Percentiles rank a stretch among this genome's conserved stretches.
phyloP scores from a whole-genome alignment of 2,329 filamentous ascomycete species.

The Thyridium curvatum region DNA sequence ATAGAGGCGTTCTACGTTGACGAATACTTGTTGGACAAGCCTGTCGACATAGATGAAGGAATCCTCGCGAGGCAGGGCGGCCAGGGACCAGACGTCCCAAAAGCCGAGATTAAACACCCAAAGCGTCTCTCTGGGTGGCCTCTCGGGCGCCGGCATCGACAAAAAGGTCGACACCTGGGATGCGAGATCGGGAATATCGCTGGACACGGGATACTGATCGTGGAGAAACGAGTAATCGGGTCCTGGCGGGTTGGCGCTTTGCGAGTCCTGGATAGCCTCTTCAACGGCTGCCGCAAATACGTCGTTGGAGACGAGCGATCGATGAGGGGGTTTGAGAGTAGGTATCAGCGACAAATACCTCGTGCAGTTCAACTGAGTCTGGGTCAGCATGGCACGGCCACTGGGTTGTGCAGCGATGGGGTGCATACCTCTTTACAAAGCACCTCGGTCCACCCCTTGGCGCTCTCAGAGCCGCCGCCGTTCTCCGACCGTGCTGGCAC shows the following conservation, averaged over 20 bases:
- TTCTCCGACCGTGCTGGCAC: constrained; percentile 17
- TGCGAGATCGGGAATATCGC: constrained; percentile 31
- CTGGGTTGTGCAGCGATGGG: too few relatives aligned
- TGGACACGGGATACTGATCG: constrained; percentile 33
- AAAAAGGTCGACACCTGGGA: constrained; percentile 40
- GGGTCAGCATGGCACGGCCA: constrained; percentile 2
- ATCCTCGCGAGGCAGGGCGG: constrained; percentile 34
- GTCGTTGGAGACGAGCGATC: constrained; percentile 45
- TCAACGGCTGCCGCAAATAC: constrained; percentile 43
- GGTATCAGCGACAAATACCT: constrained; percentile 41
- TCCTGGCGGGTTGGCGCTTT: constrained; percentile 25
- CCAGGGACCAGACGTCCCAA: constrained; percentile 48
- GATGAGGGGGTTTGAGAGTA: constrained; percentile 6
- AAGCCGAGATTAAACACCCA: constrained; percentile 48
- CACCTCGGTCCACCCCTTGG: constrained; percentile 38
- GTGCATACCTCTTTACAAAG: constrained; percentile 38
- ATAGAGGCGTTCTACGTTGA: constrained; percentile 41
- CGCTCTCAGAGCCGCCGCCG: constrained; percentile 7
- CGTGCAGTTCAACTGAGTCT: constrained; percentile 36
- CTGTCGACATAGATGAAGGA: constrained; percentile 29
- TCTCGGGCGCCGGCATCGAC: constrained; percentile 22
- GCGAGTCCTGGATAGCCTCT: constrained; percentile 20
- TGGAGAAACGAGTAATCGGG: constrained; percentile 36
- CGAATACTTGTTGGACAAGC: constrained; percentile 32
- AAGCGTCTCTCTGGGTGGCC: constrained; percentile 37